Percentiles rank a stretch among this genome's conserved stretches.
These are phyloP conservation scores for Lactifluus rugatus DNA, from an alignment of 768 basidiomycete species.

Conservation along the genomic window DNA sequence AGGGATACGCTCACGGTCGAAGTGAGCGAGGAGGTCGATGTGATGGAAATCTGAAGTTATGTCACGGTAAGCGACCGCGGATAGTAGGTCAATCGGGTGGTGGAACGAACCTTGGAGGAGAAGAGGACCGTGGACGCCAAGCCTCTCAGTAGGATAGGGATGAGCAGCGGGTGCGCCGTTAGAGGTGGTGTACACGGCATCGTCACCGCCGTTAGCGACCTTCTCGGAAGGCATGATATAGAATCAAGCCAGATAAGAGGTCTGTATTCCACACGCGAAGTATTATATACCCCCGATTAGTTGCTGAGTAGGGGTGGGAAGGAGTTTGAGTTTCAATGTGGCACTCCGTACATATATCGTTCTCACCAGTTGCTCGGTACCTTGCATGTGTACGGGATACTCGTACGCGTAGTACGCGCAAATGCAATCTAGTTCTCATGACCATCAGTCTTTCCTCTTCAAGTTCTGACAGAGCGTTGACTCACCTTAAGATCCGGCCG, in stretches of 20 bases:
- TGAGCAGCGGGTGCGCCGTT: conserved; percentile 68
- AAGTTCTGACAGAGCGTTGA: too few relatives aligned
- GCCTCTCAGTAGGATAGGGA: conserved; percentile 72
- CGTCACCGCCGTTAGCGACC: conserved; percentile 48
- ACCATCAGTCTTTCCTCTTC: too few relatives aligned
- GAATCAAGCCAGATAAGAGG: not conserved
- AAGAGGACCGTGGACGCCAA: conserved; percentile 71
- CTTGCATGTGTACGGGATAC: too few relatives aligned
- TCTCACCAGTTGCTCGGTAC: too few relatives aligned
- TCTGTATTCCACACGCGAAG: conserved; percentile 21
- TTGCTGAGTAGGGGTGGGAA: too few relatives aligned
- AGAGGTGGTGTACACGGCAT: conserved; percentile 73
- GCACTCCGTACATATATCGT: too few relatives aligned
- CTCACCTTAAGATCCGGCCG: too few relatives aligned
- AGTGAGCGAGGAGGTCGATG: conserved; percentile 85
- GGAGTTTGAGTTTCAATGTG: too few relatives aligned
- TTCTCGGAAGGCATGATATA: conserved; percentile 52
- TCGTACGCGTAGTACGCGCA: too few relatives aligned
- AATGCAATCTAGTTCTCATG: too few relatives aligned
- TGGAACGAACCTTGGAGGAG: conserved; percentile 64
- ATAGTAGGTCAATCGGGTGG: conserved; percentile 1
- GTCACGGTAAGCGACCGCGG: conserved; percentile 21
- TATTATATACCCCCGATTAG: too few relatives aligned
- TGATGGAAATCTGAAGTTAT: conserved; percentile 66
- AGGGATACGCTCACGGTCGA: conserved; percentile 92